Evolutionary conservation across 2,329 filamentous ascomycete species (phyloP).

Genomic region (Alternaria sp.): DNA sequence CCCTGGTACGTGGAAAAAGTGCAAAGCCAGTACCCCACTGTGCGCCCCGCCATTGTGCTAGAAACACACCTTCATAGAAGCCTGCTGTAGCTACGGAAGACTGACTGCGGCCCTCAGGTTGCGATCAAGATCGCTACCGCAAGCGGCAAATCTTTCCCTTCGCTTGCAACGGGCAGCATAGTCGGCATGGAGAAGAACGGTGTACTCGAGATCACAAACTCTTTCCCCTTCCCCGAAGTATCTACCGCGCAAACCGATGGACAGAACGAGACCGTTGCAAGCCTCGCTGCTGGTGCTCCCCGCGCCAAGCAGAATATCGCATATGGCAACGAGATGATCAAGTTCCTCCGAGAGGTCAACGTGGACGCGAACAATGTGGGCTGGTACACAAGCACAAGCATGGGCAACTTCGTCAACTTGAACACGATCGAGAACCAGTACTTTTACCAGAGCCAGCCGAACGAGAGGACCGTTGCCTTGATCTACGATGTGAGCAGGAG

Average conservation of each 20-base stretch:
- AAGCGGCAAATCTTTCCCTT: constrained; percentile 86
- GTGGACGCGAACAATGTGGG: constrained; percentile 97
- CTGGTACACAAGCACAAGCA: constrained; percentile 98
- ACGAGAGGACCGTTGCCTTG: constrained; percentile 85
- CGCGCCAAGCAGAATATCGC: constrained; percentile 86
- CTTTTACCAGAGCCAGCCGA: constrained; percentile 92
- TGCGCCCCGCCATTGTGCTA: constrained; percentile 40
- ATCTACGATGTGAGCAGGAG: constrained; percentile 96
- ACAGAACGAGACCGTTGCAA: constrained; percentile 51
- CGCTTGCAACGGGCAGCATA: constrained; percentile 85
- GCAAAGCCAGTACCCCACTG: constrained; percentile 46
- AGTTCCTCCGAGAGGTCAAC: constrained; percentile 94
- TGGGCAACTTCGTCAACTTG: constrained; percentile 97
- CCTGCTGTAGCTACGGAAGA: constrained; percentile 4
- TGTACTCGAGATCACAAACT: constrained; percentile 89
- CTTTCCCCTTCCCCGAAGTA: constrained; percentile 88
- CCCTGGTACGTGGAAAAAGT: constrained; percentile 72
- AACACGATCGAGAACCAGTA: constrained; percentile 98
- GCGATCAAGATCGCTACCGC: constrained; percentile 99
- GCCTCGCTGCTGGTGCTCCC: constrained; percentile 84
- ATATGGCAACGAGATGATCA: constrained; percentile 98
- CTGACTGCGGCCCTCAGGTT: constrained; percentile 65
- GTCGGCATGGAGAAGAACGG: constrained; percentile 90
- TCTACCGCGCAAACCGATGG: constrained; percentile 68
- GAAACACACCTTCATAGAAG: constrained; percentile 8